Evolutionary conservation across 768 basidiomycete species (phyloP).

Genomic region (Hypsizygus marmoreus): DNA sequence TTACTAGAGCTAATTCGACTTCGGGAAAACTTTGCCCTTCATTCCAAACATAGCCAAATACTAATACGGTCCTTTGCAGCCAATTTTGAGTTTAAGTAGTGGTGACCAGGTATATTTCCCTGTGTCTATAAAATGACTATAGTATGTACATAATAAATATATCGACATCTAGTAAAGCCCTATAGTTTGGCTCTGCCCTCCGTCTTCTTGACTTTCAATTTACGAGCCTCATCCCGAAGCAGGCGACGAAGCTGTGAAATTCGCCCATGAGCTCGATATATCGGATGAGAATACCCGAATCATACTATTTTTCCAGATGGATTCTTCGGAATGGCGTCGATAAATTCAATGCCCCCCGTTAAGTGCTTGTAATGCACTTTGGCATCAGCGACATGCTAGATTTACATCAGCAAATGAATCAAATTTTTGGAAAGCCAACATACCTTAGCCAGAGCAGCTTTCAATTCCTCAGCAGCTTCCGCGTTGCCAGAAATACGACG

Average conservation of each 20-base stretch:
- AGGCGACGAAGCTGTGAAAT: constrained; percentile 47
- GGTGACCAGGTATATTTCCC: no score
- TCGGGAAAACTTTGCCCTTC: constrained; percentile 1
- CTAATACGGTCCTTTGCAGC: no score
- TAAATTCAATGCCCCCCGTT: constrained; percentile 62
- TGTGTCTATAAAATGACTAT: no score
- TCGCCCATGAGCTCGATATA: neutral
- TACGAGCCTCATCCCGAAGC: constrained; percentile 51
- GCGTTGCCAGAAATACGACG: constrained; percentile 36
- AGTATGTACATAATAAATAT: constrained; percentile 8
- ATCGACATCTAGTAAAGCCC: neutral
- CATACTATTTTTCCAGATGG: constrained; percentile 69
- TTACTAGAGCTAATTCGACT: no score
- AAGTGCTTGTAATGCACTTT: constrained; percentile 65
- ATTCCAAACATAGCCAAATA: constrained; percentile 7
- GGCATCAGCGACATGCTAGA: constrained; percentile 56
- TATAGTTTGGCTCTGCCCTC: constrained; percentile 16
- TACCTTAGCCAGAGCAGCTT: constrained; percentile 59
- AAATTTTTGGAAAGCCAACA: constrained; percentile 1
- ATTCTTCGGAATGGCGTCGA: constrained; percentile 67
- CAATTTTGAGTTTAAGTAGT: no score
- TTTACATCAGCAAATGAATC: neutral
- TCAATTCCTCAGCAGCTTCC: constrained; percentile 38
- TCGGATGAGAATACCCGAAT: neutral
- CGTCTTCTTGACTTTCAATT: neutral